Evolutionary conservation across 495 filamentous ascomycete species (phyloP), one percentile per base, ranked within the genome.

Genomic region (Chaetomium tenue): DNA sequence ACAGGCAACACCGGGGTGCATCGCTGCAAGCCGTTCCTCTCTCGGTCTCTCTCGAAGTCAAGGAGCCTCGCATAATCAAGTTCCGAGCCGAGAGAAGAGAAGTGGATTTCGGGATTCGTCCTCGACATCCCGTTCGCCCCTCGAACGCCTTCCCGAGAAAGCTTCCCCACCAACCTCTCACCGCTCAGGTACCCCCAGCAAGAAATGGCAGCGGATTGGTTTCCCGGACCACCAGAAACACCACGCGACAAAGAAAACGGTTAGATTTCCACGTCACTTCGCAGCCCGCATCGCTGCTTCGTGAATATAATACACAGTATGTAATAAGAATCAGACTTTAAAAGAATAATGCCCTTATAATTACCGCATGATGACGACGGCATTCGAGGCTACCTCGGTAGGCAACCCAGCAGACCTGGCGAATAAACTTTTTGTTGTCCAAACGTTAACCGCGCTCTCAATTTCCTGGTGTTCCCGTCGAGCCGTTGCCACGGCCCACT

Each of bases 131-230:
- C 59, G 61, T 25, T 66, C 46, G 64, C 33, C 47, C 40, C 40
- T 44, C 40, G 16, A 44, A 44, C 40, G 40, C 48, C 46, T 40
- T 66, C 55, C 65, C 65, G 60, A 63, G 53, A 52, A 40, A 23
- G n/a, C 15, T 47, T 20, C 60, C 54, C 65, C 65, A 67, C 60
- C 61, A 39, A 63, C 30, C 39, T 25, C 61, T 63, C 61, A 63
- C 61, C 61, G 61, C 61, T 52, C 61, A n/a, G 47, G 23, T 18
- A 0, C 12, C 57, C n/a, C 20, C 12, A 18, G 30, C 30, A 30
- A 30, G 28, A 30, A 30, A 65, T 42, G 22, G 47, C 50, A 30
- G 51, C 30, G 18, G 12, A 20, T 26, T 52, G 58, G 58, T 55
- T 55, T 54, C 60, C 51, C 60, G 1, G 39, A 48, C 7, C 52